Evolutionary conservation across 2,329 filamentous ascomycete species (phyloP).

Genomic region (Coleophoma cylindrospora): DNA sequence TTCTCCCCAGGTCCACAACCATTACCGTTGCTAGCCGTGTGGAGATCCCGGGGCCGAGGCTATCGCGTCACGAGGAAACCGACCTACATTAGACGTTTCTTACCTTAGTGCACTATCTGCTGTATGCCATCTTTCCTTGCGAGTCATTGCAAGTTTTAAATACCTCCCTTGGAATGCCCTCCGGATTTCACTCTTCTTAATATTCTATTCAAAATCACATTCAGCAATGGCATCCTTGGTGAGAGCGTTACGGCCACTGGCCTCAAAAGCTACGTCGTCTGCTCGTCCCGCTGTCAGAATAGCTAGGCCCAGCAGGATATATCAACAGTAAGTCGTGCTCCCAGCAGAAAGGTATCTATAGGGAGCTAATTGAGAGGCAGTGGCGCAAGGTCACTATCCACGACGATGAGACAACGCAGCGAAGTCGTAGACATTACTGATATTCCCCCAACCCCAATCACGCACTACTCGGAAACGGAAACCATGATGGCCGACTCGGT

Average conservation of each 20-base stretch:
- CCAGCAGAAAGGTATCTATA: not conserved
- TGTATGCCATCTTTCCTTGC: not conserved
- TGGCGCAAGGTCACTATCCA: conserved; percentile 52
- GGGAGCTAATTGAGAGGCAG: not conserved
- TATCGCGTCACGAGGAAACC: too few species aligned
- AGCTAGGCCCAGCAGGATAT: conserved; percentile 29
- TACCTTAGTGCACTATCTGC: too few species aligned
- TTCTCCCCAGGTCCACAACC: too few species aligned
- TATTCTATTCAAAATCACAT: not conserved
- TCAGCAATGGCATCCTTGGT: conserved; percentile 41
- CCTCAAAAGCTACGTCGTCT: conserved; percentile 29
- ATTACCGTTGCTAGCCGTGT: too few species aligned
- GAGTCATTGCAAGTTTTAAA: not conserved
- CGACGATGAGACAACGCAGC: conserved; percentile 49
- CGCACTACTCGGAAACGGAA: conserved; percentile 87
- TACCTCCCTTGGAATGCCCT: not conserved
- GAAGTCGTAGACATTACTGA: conserved; percentile 61
- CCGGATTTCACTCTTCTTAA: too few species aligned
- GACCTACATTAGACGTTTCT: too few species aligned
- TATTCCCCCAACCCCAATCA: conserved; percentile 86
- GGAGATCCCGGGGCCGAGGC: too few species aligned
- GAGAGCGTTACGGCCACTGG: conserved; percentile 38
- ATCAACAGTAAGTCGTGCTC: conserved; percentile 31
- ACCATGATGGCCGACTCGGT: conserved; percentile 84
- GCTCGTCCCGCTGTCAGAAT: conserved; percentile 33